Percentiles rank a stretch among this genome's conserved stretches.
phyloP scores from a whole-genome alignment of 2,329 filamentous ascomycete genomes.

The Fusarium sp. region DNA sequence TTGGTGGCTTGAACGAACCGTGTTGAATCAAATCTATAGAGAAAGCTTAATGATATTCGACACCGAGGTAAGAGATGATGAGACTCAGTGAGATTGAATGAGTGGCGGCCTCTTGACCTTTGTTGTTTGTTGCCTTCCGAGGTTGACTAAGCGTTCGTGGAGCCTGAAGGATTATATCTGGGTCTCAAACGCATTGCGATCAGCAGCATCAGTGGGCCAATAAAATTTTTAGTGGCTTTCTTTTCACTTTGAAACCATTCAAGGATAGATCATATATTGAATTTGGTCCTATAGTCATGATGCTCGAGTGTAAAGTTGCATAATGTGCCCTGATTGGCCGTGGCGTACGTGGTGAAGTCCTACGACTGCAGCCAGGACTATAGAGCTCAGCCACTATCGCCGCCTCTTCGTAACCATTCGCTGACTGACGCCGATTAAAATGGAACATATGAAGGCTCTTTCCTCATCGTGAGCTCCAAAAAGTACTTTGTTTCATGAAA shows the following conservation, averaged over 20 bases:
- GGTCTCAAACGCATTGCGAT: background rate
- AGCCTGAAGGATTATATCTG: background rate
- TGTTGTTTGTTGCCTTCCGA: background rate
- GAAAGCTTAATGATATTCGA: rapidly evolving
- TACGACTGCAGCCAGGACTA: background rate
- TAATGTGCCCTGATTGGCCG: background rate
- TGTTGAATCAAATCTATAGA: no score
- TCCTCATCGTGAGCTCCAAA: rapidly evolving
- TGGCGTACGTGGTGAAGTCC: background rate
- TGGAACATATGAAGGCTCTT: background rate
- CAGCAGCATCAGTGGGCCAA: background rate
- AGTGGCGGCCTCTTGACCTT: background rate
- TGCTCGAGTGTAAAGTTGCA: background rate
- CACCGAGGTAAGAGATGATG: rapidly evolving
- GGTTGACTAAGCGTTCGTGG: constrained; percentile 2
- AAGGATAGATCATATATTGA: rapidly evolving
- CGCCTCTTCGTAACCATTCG: background rate
- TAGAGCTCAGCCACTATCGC: background rate
- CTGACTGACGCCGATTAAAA: background rate
- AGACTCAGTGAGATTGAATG: background rate
- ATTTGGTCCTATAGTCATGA: background rate
- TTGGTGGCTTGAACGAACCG: background rate
- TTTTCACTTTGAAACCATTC: background rate
- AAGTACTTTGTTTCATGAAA: rapidly evolving
- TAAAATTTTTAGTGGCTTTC: background rate